A percentile compares a stretch with the other conserved stretches of the same genome.
Evolutionary conservation across 345 rosid genomes (phyloP).

Genomic region (Lepidium sativum): DNA sequence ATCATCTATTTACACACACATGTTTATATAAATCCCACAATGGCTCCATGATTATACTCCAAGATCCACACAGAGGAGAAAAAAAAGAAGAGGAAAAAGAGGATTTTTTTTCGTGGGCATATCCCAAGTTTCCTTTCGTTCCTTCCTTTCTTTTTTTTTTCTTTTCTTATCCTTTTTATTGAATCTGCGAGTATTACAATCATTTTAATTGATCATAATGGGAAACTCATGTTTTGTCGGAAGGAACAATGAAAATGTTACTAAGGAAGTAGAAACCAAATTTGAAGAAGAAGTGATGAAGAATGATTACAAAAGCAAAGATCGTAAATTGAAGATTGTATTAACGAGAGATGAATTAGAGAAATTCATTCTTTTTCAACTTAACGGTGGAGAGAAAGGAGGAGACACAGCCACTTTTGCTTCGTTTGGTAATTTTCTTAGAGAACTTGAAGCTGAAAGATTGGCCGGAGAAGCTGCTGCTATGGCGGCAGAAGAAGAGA

Average conservation of each 20-base stretch:
- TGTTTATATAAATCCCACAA: neutral
- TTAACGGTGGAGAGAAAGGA: constrained; percentile 22
- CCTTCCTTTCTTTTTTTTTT: neutral
- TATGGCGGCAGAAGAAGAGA: constrained; percentile 4
- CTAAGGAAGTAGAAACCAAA: constrained; percentile 9
- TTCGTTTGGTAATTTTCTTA: constrained; percentile 26
- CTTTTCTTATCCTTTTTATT: neutral
- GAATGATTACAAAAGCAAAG: constrained; percentile 18
- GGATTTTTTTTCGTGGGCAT: constrained; percentile 23
- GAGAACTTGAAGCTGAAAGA: constrained; percentile 28
- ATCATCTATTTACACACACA: neutral
- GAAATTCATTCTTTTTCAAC: constrained; percentile 22
- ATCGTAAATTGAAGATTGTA: constrained; percentile 27
- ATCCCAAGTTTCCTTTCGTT: constrained; percentile 24
- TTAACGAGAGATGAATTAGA: constrained; percentile 23
- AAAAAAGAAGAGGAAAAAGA: neutral
- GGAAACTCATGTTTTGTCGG: constrained; percentile 22
- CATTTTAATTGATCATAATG: constrained; percentile 11
- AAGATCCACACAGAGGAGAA: neutral
- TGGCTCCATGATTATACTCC: neutral
- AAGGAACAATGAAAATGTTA: constrained; percentile 6
- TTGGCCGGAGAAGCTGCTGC: constrained; percentile 20
- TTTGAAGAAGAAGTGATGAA: constrained; percentile 18
- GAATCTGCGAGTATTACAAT: neutral
- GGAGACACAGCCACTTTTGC: constrained; percentile 19